phyloP scores from a whole-genome alignment of 2,329 filamentous ascomycete genomes.

The Epichloe aotearoae region DNA sequence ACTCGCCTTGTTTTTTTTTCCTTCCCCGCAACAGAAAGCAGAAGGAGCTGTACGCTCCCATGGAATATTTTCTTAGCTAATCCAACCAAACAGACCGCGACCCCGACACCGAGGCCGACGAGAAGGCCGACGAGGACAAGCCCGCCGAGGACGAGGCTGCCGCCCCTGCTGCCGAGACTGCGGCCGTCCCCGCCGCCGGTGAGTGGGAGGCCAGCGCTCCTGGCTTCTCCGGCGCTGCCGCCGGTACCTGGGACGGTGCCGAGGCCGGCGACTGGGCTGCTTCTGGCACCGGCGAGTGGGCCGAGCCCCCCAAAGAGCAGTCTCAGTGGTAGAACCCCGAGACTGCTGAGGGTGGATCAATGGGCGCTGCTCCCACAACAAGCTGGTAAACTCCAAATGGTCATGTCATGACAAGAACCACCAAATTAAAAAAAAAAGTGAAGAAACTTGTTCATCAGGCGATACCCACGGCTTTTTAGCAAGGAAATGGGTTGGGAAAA shows the following conservation, averaged over 20 bases:
- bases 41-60: neutral
- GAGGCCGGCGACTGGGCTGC: constrained; percentile 52
- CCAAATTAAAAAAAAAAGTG: neutral
- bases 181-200: constrained; percentile 51
- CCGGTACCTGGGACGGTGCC: constrained; percentile 41
- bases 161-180: constrained; percentile 62
- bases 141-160: constrained; percentile 76
- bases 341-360: constrained; percentile 6
- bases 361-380: constrained; percentile 1
- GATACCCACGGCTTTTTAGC: neutral
- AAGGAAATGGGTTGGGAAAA: neutral
- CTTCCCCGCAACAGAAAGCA: neutral
- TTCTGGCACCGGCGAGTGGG: constrained; percentile 56
- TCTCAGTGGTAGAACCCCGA: constrained; percentile 34
- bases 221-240: constrained; percentile 50
- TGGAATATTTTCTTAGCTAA: constrained; percentile 7
- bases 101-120: constrained; percentile 98
- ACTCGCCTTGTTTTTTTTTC: neutral
- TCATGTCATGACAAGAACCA: neutral
- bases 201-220: constrained; percentile 81
- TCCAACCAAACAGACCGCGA: constrained; percentile 59
- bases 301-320: constrained; percentile 41
- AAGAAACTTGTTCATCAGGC: constrained; percentile 2
- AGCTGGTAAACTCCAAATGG: constrained; percentile 8
- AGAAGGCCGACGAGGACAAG: constrained; percentile 89